Conservation (phyloP, 345 rosid species). For the Nephelium lappaceum region DNA sequence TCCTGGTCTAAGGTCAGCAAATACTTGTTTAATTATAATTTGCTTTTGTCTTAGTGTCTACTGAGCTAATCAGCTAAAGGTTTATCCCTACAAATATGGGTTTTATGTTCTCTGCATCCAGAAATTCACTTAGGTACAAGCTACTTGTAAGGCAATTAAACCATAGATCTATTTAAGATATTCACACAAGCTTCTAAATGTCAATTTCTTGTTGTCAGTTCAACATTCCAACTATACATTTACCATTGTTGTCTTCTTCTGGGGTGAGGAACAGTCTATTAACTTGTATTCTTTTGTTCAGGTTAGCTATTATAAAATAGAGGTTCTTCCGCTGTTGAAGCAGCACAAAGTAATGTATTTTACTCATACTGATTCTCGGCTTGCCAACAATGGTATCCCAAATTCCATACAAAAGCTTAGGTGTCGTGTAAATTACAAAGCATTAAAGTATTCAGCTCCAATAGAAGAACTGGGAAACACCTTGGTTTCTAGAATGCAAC, state of each 20-base stretch:
- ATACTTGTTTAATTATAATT: not conserved
- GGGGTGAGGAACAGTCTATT: not conserved
- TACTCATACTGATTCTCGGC: constrained; percentile 92
- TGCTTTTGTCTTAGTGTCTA: not conserved
- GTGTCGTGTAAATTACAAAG: constrained; percentile 85
- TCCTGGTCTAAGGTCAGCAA: constrained; percentile 90
- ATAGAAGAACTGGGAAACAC: constrained; percentile 77
- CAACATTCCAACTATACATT: not conserved
- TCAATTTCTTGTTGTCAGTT: not conserved
- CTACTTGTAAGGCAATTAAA: not conserved
- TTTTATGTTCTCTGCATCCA: not conserved
- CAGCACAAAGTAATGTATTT: constrained; percentile 84
- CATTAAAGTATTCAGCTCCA: constrained; percentile 79
- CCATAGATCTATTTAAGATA: not conserved
- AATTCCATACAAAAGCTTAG: constrained; percentile 78
- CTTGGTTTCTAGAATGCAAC: constrained; percentile 80
- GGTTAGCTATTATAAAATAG: constrained; percentile 82
- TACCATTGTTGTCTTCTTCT: constrained; percentile 3
- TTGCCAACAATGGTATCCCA: constrained; percentile 81
- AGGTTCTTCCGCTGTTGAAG: constrained; percentile 77
- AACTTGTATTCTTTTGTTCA: constrained; percentile 38
- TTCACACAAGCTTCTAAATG: not conserved
- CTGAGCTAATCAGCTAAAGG: not conserved
- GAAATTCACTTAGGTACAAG: not conserved
- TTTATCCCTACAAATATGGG: not conserved